Percentiles rank a stretch among this genome's conserved stretches.
phyloP scores from a whole-genome alignment of 495 filamentous ascomycete species.

The Baudoinia panamericana region DNA sequence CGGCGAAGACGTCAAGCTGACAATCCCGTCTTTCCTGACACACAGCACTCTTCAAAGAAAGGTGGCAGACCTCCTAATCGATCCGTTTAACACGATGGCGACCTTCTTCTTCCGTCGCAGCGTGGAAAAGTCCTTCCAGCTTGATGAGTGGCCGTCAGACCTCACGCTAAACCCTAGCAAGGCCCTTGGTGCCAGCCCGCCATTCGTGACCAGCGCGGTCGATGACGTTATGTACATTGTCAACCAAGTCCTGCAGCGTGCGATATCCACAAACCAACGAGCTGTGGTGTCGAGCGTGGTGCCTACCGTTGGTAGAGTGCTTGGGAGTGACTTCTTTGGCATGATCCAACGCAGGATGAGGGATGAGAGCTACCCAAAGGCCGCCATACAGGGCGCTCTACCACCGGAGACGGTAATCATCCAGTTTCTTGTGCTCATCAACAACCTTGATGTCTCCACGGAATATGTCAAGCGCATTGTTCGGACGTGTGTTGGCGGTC shows the following conservation, averaged over 20 bases:
- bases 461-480: constrained; percentile 87
- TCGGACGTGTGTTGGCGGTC: constrained; percentile 41
- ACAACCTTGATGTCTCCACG: constrained; percentile 80
- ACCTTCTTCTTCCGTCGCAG: constrained; percentile 93
- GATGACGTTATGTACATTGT: constrained; percentile 99
- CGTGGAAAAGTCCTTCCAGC: constrained; percentile 92
- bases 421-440: constrained; percentile 80
- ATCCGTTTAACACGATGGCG: constrained; percentile 75
- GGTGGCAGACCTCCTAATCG: constrained; percentile 53
- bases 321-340: constrained; percentile 84
- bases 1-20: constrained; percentile 25
- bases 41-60: constrained; percentile 67
- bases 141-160: constrained; percentile 83
- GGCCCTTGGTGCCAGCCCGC: constrained; percentile 56
- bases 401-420: constrained; percentile 77
- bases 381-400: constrained; percentile 55
- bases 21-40: constrained; percentile 53
- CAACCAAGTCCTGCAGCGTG: constrained; percentile 74
- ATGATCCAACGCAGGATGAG: constrained; percentile 98
- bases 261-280: constrained; percentile 71
- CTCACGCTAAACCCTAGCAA: constrained; percentile 59
- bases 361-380: constrained; percentile 78
- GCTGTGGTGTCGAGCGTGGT: constrained; percentile 62
- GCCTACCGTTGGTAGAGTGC: constrained; percentile 67
- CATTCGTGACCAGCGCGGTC: constrained; percentile 87